Base-by-base conservation (phyloP, 371 early-diverging fungal species). In the Rhizopus arrhizus region DNA sequence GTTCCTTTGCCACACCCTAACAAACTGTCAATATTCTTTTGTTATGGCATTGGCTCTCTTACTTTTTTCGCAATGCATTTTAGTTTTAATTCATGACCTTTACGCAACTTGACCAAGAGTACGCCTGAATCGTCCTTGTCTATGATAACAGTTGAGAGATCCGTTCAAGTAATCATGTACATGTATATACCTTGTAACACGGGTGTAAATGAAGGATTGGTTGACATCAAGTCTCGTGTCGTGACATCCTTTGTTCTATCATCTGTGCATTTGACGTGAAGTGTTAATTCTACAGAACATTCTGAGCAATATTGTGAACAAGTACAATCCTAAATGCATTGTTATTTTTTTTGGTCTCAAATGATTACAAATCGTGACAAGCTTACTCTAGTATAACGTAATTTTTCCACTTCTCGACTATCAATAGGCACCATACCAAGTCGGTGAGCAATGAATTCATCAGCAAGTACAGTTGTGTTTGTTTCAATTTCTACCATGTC, bases 401-500 rank as follows among this genome's bases (percentile, higher is more conserved):
- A 84, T 69, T 86, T 74, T 33, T 89, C 88, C 3, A 88, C 92
- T 61, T 82, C 86, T 47, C 86, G 81, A 63, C 89, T 91, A 31
- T 86, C 84, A 54, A 99, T 82, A 3, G 99, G 99, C 31, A 99
- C 93, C 76, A 99, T 86, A 41, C 99, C 99, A 55, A 99, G 84
- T 47, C 99, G 87, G 78, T 99, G 99, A 6, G 99, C 95, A 62
- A 99, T 81, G 71, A 96, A 96, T 75, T 99, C 99, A 80, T 99
- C 99, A 9, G 98, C 92, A 29, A 99, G 85, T 3, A 97, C 96
- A 0, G 98, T 93, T 43, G 95, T 91, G 80, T 99, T 99, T 16
- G 87, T 84, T 58, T 93, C 91, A 63, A 99, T 89, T 74, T 97
- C 92, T 13, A 99, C 97, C 80, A 98, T 86, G 66, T 99, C 99